phyloP scores from a whole-genome alignment of 2,329 filamentous ascomycete genomes.

The Aspergillus chevalieri region DNA sequence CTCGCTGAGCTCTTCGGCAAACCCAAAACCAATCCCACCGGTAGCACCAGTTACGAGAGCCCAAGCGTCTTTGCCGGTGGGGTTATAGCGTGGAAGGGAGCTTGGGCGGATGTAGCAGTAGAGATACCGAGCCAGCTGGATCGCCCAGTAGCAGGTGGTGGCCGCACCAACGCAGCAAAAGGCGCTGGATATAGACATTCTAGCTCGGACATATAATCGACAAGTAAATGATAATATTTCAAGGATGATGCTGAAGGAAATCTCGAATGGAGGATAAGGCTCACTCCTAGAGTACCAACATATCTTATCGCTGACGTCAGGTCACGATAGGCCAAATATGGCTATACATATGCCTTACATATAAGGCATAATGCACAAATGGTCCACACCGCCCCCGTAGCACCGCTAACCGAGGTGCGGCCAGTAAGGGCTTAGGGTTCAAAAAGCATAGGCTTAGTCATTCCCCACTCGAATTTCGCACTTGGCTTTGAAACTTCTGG shows the following conservation, averaged over 20 bases:
- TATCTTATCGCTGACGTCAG: background rate
- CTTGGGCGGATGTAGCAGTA: conserved; percentile 2
- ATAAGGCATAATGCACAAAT: background rate
- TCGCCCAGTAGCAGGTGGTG: background rate
- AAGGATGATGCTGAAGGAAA: background rate
- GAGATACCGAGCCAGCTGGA: background rate
- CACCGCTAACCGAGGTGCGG: conserved; percentile 14
- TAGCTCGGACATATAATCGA: no score
- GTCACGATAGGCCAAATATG: background rate
- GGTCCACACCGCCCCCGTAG: background rate
- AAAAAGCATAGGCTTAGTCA: conserved; percentile 21
- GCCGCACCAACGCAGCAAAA: conserved; percentile 1
- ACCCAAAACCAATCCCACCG: conserved; percentile 50
- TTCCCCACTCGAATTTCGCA: conserved; percentile 36
- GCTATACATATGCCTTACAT: background rate
- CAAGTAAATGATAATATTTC: no score
- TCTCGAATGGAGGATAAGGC: background rate
- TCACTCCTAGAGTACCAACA: background rate
- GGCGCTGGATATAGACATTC: background rate
- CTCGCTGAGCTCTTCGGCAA: conserved; percentile 47
- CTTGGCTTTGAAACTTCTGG: conserved; percentile 20
- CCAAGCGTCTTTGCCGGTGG: conserved; percentile 24
- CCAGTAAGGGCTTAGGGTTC: conserved; percentile 30
- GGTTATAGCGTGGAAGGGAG: conserved; percentile 3
- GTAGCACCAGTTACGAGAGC: conserved; percentile 50